Base-by-base conservation (phyloP, 371 early-diverging fungal genomes). In the Furculomyces boomerangus region DNA sequence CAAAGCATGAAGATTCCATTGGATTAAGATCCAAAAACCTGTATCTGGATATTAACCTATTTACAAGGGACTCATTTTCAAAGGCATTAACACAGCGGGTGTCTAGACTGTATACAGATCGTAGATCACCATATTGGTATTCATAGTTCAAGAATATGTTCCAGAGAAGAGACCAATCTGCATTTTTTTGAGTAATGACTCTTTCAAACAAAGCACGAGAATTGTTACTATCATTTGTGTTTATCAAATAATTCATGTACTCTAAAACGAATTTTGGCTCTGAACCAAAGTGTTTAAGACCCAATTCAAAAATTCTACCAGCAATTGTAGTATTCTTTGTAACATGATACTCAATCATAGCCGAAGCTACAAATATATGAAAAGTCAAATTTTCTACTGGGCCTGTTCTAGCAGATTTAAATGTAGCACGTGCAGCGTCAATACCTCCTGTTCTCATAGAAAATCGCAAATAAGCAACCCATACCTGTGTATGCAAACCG, bases 311-410 rank as follows among this genome's bases (percentile, higher is more conserved):
- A n/a, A 96, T 80, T 57, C 83, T 84, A 46, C 86, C 88, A 0
- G 94, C 90, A 54, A 93, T 76, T 2, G 59, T 70, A 0, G 81
- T 67, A 56, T 90, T 87, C 66, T 90, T 90, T 57, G 80, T 87
- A 56, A 82, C 78, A 60, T 92, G 85, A 63, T 85, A 89, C 70
- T 95, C 96, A 86, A 93, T 85, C 53, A 90, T 60, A 2, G 93
- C 96, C 70, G 70, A 40, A 3, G 53, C 54, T 22, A 57, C 83
- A 67, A 80, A 92, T 2, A 94, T 76, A 56, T 92, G 91, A 61
- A 83, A 83, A 2, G 88, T 86, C 32, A 70, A 50, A 27, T 63
- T 59, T 8, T 80, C 76, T 46, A 83, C 66, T 2, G 70, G 68
- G 13, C 83, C 77, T 50, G 83, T 84, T 44, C 92, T 74, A 0